Evolutionary conservation across 768 basidiomycete genomes (phyloP), one percentile per base, ranked within the genome.

Genomic region (Suillus cothurnatus): DNA sequence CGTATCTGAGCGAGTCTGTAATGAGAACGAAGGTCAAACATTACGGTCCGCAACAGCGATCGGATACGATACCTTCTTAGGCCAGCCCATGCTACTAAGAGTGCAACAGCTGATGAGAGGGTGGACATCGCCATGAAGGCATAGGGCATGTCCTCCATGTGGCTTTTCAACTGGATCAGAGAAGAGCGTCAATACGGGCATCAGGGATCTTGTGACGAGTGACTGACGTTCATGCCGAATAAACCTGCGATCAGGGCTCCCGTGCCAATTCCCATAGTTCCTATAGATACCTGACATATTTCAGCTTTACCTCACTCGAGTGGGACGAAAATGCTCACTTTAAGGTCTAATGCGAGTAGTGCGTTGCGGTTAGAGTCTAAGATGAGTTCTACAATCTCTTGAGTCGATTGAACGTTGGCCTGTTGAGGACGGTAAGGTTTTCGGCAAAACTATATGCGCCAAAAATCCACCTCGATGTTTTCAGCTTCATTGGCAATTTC

Each of bases 321-420:
- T 32, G 6, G n/a, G 41, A 4, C 38, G 15, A 63, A 66, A 49
- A 14, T 21, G 43, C 78, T 21, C 68, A 90, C 93, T 82, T 95
- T 91, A 49, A 99, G 82, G 78, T 98, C 96, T 39, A 99, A 85
- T 55, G 94, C 93, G 26, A 99, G 83, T 19, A 99, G 82, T 6
- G 92, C 87, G 71, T 99, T 99, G 57, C 97, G 90, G 79, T 97
- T 97, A 57, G 95, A 92, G 76, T 99, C 97, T 47, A 99, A 83
- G 72, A 98, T 95, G 65, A 99, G 84, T 77, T 99, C 97, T 2
- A 97, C 94, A 61, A 99, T 98, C 78, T 99, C 97, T 81, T 98
- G 97, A 0, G 97, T 99, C 15, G 95, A 95, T 78, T 95, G 92
- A 45, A 99, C 93, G 74, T 99, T 98, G 62, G 84, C 87, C 94